Evolutionary conservation across 2,329 filamentous ascomycete species (phyloP).

Genomic region (Fusarium palustre): DNA sequence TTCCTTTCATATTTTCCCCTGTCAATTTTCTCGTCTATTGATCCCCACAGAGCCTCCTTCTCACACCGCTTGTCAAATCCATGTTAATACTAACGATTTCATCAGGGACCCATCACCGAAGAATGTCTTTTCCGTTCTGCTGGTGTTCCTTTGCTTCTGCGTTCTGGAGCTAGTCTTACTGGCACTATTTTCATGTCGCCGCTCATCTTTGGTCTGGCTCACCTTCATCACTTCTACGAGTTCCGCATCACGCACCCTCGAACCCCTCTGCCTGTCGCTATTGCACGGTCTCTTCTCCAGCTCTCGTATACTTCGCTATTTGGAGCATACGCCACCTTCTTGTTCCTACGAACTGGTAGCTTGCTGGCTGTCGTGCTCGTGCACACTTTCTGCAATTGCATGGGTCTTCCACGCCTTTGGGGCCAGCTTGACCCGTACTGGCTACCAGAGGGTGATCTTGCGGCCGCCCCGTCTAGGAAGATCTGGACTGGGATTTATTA

Average conservation of each 20-base stretch:
- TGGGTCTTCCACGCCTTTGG: slow-evolving; percentile 89
- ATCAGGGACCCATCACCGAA: slow-evolving; percentile 86
- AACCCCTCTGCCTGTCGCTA: slow-evolving; percentile 70
- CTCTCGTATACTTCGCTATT: slow-evolving; percentile 93
- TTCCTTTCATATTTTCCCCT: slow-evolving; percentile 31
- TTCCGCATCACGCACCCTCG: slow-evolving; percentile 84
- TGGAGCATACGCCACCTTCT: slow-evolving; percentile 90
- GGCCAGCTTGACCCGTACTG: slow-evolving; percentile 74
- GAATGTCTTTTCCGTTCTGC: slow-evolving; percentile 93
- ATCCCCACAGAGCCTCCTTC: slow-evolving; percentile 39
- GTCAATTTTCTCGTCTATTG: slow-evolving; percentile 24
- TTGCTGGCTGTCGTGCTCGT: slow-evolving; percentile 79
- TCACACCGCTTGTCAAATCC: slow-evolving; percentile 41
- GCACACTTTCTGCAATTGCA: slow-evolving; percentile 92
- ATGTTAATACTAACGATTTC: slow-evolving; percentile 15
- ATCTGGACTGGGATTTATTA: slow-evolving; percentile 86
- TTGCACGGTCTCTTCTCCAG: slow-evolving; percentile 82
- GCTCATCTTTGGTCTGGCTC: slow-evolving; percentile 90
- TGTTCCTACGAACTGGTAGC: slow-evolving; percentile 87
- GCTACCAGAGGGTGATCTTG: slow-evolving; percentile 45
- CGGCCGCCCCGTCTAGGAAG: slow-evolving; percentile 40
- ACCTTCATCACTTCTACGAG: slow-evolving; percentile 96
- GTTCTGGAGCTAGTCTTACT: slow-evolving; percentile 68
- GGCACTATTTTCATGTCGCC: slow-evolving; percentile 84
- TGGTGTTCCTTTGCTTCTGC: slow-evolving; percentile 83